Evolutionary conservation across 208 protist genomes (phyloP).

Genomic region (Crithidia expoeki): DNA sequence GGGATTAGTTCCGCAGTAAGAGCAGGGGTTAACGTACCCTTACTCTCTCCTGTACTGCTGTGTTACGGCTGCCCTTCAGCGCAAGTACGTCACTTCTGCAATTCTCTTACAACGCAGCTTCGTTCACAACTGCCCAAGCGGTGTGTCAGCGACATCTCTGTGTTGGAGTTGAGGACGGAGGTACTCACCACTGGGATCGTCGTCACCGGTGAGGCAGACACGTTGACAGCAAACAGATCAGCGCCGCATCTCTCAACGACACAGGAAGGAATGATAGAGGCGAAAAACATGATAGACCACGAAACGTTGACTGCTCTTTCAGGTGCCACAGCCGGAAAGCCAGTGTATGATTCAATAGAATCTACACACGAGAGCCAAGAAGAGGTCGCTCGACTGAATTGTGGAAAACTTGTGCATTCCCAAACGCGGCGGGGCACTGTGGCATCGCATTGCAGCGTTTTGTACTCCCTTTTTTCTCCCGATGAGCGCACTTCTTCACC

Average conservation of each 20-base stretch:
- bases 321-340: too few species aligned
- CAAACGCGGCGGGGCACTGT: too few species aligned
- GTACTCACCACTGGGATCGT: conserved; percentile 2
- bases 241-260: not conserved
- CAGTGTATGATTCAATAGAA: too few species aligned
- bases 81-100: conserved; percentile 9
- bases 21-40: not conserved
- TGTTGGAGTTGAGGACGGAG: conserved; percentile 26
- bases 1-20: not conserved
- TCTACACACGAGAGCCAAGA: too few species aligned
- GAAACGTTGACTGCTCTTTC: too few species aligned
- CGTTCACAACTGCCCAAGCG: too few species aligned
- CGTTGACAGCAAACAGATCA: not conserved
- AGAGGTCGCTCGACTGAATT: too few species aligned
- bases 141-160: not conserved
- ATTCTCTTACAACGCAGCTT: not conserved
- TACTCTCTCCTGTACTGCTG: not conserved
- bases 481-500: not conserved
- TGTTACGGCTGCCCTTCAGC: conserved; percentile 20
- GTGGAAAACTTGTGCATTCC: too few species aligned
- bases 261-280: too few species aligned
- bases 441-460: too few species aligned
- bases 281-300: too few species aligned
- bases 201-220: not conserved
- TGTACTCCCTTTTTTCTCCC: not conserved